Conservation (phyloP, 768 basidiomycete species). For the Piloderma croceum region DNA sequence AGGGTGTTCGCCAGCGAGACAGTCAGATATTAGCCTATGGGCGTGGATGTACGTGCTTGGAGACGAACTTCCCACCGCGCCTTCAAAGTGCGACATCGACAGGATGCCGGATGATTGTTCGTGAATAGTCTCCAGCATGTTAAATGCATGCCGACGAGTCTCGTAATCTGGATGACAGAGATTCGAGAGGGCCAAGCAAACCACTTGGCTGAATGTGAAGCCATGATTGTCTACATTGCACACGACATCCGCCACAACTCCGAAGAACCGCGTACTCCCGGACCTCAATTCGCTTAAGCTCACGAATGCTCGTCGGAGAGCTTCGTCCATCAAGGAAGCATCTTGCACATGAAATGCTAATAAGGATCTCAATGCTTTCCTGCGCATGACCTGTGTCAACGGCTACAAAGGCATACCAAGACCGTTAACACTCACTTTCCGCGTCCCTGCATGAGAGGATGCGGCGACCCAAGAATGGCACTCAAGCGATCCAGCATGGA, state of each 20-base stretch:
- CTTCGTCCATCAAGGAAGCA: constrained; percentile 53
- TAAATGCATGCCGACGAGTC: constrained; percentile 72
- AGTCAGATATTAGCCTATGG: constrained; percentile 70
- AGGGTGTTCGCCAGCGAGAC: constrained; percentile 74
- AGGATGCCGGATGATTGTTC: constrained; percentile 61
- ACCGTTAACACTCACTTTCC: constrained; percentile 66
- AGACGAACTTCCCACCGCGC: constrained; percentile 64
- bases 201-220: constrained; percentile 69
- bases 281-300: constrained; percentile 45
- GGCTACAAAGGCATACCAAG: not conserved
- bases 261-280: constrained; percentile 67
- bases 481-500: constrained; percentile 60
- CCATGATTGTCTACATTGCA: constrained; percentile 46
- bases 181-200: constrained; percentile 78
- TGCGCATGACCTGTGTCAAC: constrained; percentile 25
- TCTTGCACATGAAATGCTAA: constrained; percentile 55
- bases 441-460: constrained; percentile 42
- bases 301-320: constrained; percentile 66
- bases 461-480: constrained; percentile 61
- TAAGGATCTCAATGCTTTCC: constrained; percentile 72
- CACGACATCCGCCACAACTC: constrained; percentile 68
- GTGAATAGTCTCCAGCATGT: constrained; percentile 69
- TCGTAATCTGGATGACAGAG: constrained; percentile 63
- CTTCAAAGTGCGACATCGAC: constrained; percentile 67
- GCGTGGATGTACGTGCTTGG: constrained; percentile 77